Base-by-base conservation (phyloP, 805 yeast species). In the Priceomyces haplophilus region DNA sequence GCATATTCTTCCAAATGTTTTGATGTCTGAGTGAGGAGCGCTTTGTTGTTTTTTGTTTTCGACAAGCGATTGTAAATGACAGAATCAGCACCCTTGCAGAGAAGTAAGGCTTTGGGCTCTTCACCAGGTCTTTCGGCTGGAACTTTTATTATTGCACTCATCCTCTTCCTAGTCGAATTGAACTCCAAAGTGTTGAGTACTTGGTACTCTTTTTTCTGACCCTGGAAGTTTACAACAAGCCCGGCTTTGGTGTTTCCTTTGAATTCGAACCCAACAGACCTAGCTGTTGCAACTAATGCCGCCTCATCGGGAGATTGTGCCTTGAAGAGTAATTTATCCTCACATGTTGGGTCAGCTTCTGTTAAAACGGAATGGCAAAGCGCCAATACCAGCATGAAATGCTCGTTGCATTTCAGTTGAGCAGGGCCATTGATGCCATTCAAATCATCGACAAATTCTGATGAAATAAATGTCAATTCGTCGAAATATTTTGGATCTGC, bases 241-340 rank as follows among this genome's bases (percentile, higher is more conserved):
- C 91, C 93, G 38, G 73, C 72, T 55, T 83, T 84, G 7, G 89
- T 85, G 59, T 80, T 76, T 33, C 77, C 82, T 15, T 75, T 59
- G 57, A 84, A 85, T 29, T 77, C 73, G 61, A 79, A 85, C 0
- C 95, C 95, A 52, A 84, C 68, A 53, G 85, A 83, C 58, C 90
- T 75, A 0, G 93, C 93, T 16, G 93, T 84, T 12, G 82, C 83
- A 12, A 86, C 95, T 44, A 86, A 73, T 0, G 95, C 93, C 20
- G 90, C 89, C 62, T 86, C 95, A 70, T 86, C 95, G 0, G 95
- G 95, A 19, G 89, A 82, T 58, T 85, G 93, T 0, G 93, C 93
- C 54, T 83, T 82, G 30, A 84, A 64, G 19, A 78, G 67, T 40
- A 76, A 51, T 46, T 73, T 81, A 1, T 66, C 74, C 2, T 87